phyloP scores from a whole-genome alignment of 1,284 basidiomycete genomes.

The Pisolithus thermaeus region DNA sequence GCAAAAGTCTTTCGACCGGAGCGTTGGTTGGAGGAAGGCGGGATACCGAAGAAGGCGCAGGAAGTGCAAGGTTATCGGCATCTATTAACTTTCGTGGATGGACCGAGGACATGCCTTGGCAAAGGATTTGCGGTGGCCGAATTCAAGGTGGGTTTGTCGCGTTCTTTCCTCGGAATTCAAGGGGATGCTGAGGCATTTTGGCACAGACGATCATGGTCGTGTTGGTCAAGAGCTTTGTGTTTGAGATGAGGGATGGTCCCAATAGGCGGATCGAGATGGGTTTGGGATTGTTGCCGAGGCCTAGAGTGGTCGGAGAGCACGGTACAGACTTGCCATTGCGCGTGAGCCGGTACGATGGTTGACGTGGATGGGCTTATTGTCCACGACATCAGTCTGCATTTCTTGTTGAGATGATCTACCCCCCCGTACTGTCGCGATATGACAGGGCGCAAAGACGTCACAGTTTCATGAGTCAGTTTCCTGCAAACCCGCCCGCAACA shows the following conservation, averaged over 20 bases:
- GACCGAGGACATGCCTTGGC: slow-evolving; percentile 42
- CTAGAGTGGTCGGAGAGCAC: slow-evolving; percentile 37
- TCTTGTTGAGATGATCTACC: no score
- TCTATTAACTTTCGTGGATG: slow-evolving; percentile 45
- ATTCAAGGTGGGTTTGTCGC: slow-evolving; percentile 13
- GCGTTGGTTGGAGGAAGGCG: slow-evolving; percentile 9
- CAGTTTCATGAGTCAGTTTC: no score
- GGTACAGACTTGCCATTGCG: slow-evolving; percentile 38
- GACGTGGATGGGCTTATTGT: neutral
- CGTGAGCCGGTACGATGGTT: slow-evolving; percentile 16
- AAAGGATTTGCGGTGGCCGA: slow-evolving; percentile 39
- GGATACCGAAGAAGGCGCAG: slow-evolving; percentile 19
- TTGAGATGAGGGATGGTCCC: slow-evolving; percentile 38
- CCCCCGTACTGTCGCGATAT: no score
- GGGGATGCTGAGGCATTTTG: neutral
- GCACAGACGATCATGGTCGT: slow-evolving; percentile 39
- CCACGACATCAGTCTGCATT: no score
- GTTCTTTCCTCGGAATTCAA: neutral
- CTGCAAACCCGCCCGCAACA: no score
- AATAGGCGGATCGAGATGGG: slow-evolving; percentile 32
- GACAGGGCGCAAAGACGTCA: no score
- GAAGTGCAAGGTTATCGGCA: slow-evolving; percentile 37
- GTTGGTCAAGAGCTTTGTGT: slow-evolving; percentile 38
- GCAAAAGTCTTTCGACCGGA: slow-evolving; percentile 26
- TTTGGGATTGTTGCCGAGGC: slow-evolving; percentile 35